These are phyloP conservation scores for Pseudoturritis turrita DNA, from an alignment of 345 rosid species.

Conservation along the genomic window DNA sequence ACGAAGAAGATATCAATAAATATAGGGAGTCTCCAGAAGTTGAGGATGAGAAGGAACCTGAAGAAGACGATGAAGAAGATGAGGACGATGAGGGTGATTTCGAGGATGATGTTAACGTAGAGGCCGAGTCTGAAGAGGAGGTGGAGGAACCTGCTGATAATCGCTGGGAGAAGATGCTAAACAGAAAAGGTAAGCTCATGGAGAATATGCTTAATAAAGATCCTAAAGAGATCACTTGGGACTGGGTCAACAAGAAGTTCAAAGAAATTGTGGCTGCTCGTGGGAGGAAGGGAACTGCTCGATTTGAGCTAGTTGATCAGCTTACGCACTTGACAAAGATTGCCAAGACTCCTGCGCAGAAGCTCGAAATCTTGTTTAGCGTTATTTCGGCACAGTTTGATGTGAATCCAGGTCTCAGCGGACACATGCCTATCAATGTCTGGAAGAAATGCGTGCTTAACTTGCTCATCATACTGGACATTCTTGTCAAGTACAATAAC, in stretches of 20 bases:
- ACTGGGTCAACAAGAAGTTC: constrained; percentile 82
- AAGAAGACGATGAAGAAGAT: constrained; percentile 33
- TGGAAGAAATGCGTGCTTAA: constrained; percentile 92
- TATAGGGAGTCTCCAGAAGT: constrained; percentile 68
- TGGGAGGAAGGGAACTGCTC: constrained; percentile 94
- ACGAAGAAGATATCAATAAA: constrained; percentile 74
- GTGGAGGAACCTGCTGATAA: neutral
- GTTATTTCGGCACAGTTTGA: constrained; percentile 94
- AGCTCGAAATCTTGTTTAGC: constrained; percentile 84
- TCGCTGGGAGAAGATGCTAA: constrained; percentile 69
- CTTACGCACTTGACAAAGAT: constrained; percentile 84
- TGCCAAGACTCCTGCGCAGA: constrained; percentile 98
- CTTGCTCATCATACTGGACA: constrained; percentile 75
- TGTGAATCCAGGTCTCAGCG: constrained; percentile 89
- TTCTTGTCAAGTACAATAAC: constrained; percentile 67
- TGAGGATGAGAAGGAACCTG: constrained; percentile 56
- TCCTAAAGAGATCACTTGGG: constrained; percentile 93
- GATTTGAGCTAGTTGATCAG: constrained; percentile 94
- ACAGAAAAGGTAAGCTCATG: constrained; percentile 71
- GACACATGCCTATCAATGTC: constrained; percentile 90
- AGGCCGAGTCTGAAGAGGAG: constrained; percentile 43
- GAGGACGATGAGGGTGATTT: constrained; percentile 53
- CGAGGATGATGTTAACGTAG: constrained; percentile 29
- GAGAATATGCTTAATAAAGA: constrained; percentile 68
- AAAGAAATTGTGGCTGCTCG: constrained; percentile 91